Evolutionary conservation across 306 rosid genomes (phyloP), one percentile per base, ranked within the genome.

Genomic region (Vigna trinervia): DNA sequence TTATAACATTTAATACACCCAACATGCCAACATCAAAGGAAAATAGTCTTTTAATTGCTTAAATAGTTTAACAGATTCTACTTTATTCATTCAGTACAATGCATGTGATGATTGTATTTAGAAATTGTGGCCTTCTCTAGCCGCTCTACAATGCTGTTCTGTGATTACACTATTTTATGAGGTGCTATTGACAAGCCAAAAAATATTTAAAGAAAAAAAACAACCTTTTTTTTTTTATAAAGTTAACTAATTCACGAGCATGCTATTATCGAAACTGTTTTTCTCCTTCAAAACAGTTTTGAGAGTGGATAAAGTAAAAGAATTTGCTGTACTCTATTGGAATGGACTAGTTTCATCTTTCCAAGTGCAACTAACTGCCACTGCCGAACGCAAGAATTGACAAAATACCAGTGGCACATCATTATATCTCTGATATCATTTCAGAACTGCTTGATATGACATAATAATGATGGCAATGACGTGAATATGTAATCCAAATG

Each of bases 31-130:
- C 4, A 2, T 12, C 22, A 26, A 38, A 8, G 58, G 41, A 79
- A 61, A 17, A 71, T n/a, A 46, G 39, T 39, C 34, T n/a, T 71
- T 71, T 48, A 50, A 60, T 56, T 3, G 9, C 66, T 74, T 81
- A 34, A 69, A 36, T 59, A 20, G 14, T 23, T 50, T 23, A 58
- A 58, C 14, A 57, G 64, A 47, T 58, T 36, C 32, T 34, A 58
- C 45, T 26, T 63, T 62, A 39, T 43, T 41, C 78, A 73, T 53
- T 72, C 48, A 13, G 67, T 43, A 17, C 19, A 39, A 62, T 63
- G 17, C 8, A 15, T 71, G 64, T 61, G 58, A 57, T 51, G 72
- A 71, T 19, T 59, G 53, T 71, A 39, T 51, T 38, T 57, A 26
- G 56, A 71, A 65, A 48, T 61, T 71, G 11, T 15, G n/a, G 57